Evolutionary conservation across 208 protist genomes (phyloP).

Genomic region (Pavlovales sp.): DNA sequence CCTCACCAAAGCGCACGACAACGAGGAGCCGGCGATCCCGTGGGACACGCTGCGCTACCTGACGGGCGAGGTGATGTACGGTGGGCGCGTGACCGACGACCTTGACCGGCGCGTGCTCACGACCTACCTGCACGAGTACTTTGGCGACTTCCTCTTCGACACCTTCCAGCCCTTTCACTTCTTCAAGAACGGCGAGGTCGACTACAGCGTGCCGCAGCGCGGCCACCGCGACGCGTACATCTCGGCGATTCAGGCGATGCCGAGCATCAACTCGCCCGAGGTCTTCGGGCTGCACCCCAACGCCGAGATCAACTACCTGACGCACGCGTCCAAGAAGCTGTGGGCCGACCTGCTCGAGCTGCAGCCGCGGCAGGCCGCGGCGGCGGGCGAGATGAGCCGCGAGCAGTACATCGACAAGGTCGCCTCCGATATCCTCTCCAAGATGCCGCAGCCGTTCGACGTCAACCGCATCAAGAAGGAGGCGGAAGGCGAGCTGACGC

Average conservation of each 20-base stretch:
- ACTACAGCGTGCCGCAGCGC: constrained; percentile 81
- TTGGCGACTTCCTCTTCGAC: constrained; percentile 99
- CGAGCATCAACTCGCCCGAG: constrained; percentile 86
- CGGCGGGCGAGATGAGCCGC: constrained; percentile 67
- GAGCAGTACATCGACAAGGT: constrained; percentile 79
- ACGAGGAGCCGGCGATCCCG: constrained; percentile 85
- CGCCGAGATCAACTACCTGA: constrained; percentile 96
- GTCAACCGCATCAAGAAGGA: constrained; percentile 68
- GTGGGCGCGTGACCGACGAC: constrained; percentile 94
- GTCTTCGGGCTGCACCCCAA: constrained; percentile 98
- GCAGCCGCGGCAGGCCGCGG: constrained; percentile 79
- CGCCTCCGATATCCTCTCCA: constrained; percentile 77
- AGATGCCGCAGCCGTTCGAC: constrained; percentile 86
- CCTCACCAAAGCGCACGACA: constrained; percentile 87
- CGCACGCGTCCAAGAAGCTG: constrained; percentile 81
- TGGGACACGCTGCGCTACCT: constrained; percentile 97
- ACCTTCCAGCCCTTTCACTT: constrained; percentile 97
- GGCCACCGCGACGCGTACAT: constrained; percentile 78
- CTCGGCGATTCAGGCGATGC: constrained; percentile 80
- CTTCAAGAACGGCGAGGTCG: constrained; percentile 74
- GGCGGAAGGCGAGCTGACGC: constrained; percentile 30
- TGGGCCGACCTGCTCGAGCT: constrained; percentile 90
- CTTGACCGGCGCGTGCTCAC: constrained; percentile 94
- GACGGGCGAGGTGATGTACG: constrained; percentile 98
- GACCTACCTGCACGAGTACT: constrained; percentile 98